Evolutionary conservation across 2,329 filamentous ascomycete genomes (phyloP).

Genomic region (Phaeosphaeria sp.): DNA sequence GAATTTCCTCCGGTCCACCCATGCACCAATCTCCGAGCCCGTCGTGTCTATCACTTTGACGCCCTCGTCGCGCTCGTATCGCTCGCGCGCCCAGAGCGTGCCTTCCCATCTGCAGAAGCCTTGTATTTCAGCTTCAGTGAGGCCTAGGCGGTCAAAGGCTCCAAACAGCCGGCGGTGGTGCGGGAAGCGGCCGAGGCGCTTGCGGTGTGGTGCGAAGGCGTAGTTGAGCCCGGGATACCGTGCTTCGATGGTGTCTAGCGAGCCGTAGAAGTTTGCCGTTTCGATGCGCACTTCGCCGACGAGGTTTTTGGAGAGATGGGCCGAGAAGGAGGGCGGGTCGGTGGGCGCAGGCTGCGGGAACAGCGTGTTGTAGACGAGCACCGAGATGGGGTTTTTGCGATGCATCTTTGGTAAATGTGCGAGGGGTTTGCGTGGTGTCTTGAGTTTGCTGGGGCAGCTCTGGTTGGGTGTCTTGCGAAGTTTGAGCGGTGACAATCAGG

Average conservation of each 20-base stretch:
- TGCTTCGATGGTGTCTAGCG: constrained; percentile 78
- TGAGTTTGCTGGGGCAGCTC: too few species aligned
- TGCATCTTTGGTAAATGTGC: constrained; percentile 63
- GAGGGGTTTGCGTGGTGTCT: not conserved
- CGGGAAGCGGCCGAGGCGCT: constrained; percentile 76
- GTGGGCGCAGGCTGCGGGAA: constrained; percentile 71
- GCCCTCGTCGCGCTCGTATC: constrained; percentile 77
- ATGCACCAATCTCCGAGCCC: constrained; percentile 70
- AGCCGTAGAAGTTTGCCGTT: constrained; percentile 78
- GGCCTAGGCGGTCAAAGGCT: constrained; percentile 72
- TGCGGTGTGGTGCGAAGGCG: constrained; percentile 72
- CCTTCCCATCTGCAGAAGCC: constrained; percentile 82
- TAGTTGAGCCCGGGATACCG: constrained; percentile 85
- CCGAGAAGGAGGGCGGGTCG: constrained; percentile 75
- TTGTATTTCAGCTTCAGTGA: constrained; percentile 74
- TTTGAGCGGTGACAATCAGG: constrained; percentile 1
- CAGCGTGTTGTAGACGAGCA: constrained; percentile 76
- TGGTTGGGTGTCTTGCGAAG: not conserved
- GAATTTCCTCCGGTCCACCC: constrained; percentile 52
- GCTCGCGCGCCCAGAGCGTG: constrained; percentile 81
- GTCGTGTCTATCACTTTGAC: constrained; percentile 74
- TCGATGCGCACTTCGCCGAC: constrained; percentile 81
- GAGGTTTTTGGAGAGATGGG: constrained; percentile 72
- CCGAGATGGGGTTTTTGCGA: constrained; percentile 70
- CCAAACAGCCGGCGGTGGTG: constrained; percentile 80